Percentiles rank a stretch among this genome's conserved stretches.
These are phyloP conservation scores for Solanum pinnatisectum DNA, from an alignment of 257 asterid species.

Conservation along the genomic window DNA sequence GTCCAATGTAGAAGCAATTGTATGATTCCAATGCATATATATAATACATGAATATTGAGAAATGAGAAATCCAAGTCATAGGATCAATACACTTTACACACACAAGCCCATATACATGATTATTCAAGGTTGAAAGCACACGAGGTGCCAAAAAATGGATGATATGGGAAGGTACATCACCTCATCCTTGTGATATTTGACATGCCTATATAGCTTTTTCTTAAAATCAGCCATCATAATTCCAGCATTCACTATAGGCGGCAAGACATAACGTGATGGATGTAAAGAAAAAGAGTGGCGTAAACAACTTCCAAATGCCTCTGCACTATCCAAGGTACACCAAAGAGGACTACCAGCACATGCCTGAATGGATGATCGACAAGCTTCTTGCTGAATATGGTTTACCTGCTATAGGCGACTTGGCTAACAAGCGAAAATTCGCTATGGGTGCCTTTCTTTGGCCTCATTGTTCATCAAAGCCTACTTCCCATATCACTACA, in stretches of 20 bases:
- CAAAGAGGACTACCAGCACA: neutral
- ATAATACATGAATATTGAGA: neutral
- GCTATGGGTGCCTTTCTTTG: slow-evolving; percentile 1
- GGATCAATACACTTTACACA: neutral
- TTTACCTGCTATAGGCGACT: neutral
- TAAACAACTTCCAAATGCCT: neutral
- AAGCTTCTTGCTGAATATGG: slow-evolving; percentile 1
- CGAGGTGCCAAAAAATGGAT: neutral
- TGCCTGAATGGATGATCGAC: slow-evolving; percentile 5
- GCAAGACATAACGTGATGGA: neutral
- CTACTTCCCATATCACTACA: neutral
- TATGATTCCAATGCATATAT: neutral
- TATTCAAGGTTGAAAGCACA: neutral
- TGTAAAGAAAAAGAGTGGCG: neutral
- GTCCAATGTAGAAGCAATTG: neutral
- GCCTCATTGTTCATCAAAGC: neutral
- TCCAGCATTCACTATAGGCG: neutral
- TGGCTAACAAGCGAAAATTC: neutral
- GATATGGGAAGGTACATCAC: neutral
- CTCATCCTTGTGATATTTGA: neutral
- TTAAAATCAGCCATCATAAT: neutral
- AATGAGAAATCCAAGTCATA: neutral
- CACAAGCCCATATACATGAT: neutral
- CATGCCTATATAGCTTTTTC: neutral
- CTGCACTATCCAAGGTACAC: slow-evolving; percentile 4